phyloP scores from a whole-genome alignment of 1,284 basidiomycete genomes.

The Trichosporon inkin region DNA sequence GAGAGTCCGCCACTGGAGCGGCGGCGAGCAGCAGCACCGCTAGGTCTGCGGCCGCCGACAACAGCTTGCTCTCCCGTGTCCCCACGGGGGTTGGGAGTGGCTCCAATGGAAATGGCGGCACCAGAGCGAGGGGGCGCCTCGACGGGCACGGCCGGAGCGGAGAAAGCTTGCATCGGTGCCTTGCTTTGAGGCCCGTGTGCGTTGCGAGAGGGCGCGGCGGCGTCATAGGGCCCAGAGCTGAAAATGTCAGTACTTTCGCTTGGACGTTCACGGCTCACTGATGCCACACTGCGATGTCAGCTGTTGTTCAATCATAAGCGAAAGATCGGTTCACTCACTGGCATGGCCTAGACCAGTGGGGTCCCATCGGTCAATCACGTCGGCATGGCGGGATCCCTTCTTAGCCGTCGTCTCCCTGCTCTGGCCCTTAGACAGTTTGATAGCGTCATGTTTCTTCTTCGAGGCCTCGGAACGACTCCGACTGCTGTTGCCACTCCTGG shows the following conservation, averaged over 20 bases:
- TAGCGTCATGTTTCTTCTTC: slow-evolving; percentile 2
- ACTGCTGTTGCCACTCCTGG: slow-evolving; percentile 2
- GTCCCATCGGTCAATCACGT: slow-evolving; percentile 51
- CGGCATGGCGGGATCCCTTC: slow-evolving; percentile 46
- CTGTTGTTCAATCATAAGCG: not conserved
- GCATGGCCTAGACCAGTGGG: slow-evolving; percentile 48
- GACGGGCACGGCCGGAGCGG: slow-evolving; percentile 7
- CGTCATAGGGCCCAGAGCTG: slow-evolving; percentile 50
- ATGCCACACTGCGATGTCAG: slow-evolving; percentile 45
- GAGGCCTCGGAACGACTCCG: not conserved
- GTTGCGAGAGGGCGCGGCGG: slow-evolving; percentile 50
- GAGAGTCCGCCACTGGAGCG: slow-evolving; percentile 41
- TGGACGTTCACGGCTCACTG: slow-evolving; percentile 32
- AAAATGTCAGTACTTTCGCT: slow-evolving; percentile 7
- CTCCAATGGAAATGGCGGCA: not conserved
- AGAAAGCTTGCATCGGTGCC: slow-evolving; percentile 49
- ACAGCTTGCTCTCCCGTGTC: not conserved
- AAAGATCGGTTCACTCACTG: slow-evolving; percentile 30
- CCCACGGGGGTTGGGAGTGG: slow-evolving; percentile 6
- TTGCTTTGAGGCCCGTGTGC: slow-evolving; percentile 33
- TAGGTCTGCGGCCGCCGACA: not conserved
- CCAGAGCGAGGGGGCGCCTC: slow-evolving; percentile 1
- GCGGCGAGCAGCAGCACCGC: slow-evolving; percentile 13
- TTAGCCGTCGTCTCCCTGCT: slow-evolving; percentile 37
- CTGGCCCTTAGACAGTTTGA: slow-evolving; percentile 7